Evolutionary conservation across 306 rosid species (phyloP), one percentile per base, ranked within the genome.

Genomic region (Quercus dentata): DNA sequence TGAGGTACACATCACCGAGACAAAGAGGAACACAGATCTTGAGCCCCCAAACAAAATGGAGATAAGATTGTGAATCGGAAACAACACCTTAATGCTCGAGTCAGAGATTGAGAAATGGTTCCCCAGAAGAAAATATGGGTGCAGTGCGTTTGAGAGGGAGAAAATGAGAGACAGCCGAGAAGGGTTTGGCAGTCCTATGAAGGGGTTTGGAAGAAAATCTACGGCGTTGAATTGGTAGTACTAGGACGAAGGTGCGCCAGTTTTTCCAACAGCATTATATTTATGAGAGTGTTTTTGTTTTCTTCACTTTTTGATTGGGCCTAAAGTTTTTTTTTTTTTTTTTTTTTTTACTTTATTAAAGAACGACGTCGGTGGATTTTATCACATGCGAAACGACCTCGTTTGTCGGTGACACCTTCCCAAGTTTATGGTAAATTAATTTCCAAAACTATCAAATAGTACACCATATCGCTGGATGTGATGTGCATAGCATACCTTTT

Each of bases 1-100:
- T 10, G 56, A 52, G 44, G 69, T 0, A 75, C 67, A 77, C 85
- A 79, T 81, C 91, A 85, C 89, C 88, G 85, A 81, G 87, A 78
- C 21, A 31, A n/a, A 52, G 21, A 79, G 64, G 44, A 76, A 79
- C 68, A 33, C 41, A 61, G 82, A 83, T 83, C 77, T 83, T 82
- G 84, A 76, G 31, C 54, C 17, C 54, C 17, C 1, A 11, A 11
- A 49, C 46, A 73, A 17, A 52, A 56, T 27, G 25, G 69, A 21
- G 63, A 63, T 49, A 30, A 30, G 75, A 54, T 18, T 28, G 20
- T 7, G 76, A 69, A 69, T 72, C 46, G 38, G 79, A 65, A 25
- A 15, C 62, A 20, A 8, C 12, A 8, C 46, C 11, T 10, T 23
- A 25, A 5, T 12, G 30, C 7, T 3, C 46, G 74, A 75, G 80